Percentiles rank a stretch among this genome's conserved stretches.
Conservation (phyloP, 1,139 yeast species). For the Scheffersomyces insectosa region DNA sequence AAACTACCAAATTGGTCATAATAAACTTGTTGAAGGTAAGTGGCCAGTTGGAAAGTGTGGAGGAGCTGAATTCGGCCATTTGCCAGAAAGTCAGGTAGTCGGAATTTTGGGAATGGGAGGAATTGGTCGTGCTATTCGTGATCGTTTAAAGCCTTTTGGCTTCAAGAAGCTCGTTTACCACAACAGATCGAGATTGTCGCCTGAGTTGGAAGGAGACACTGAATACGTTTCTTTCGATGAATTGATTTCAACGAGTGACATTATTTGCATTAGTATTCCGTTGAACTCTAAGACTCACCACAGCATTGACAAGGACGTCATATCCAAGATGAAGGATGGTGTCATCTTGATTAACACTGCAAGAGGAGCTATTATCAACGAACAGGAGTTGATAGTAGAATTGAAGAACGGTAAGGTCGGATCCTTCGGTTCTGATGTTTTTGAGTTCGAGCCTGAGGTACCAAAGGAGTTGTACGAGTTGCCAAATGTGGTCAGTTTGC, state of each 20-base stretch:
- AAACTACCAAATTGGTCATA: conserved; percentile 55
- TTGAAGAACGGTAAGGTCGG: conserved; percentile 71
- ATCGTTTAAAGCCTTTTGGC: conserved; percentile 64
- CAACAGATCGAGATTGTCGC: conserved; percentile 54
- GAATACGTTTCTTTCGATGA: conserved; percentile 60
- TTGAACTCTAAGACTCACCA: conserved; percentile 60
- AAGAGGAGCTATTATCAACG: conserved; percentile 75
- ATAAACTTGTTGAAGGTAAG: conserved; percentile 52
- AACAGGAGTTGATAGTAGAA: conserved; percentile 57
- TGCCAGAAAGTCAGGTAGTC: conserved; percentile 60
- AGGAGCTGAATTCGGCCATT: conserved; percentile 32
- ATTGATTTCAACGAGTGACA: conserved; percentile 53
- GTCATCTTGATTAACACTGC: conserved; percentile 69
- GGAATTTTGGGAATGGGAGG: conserved; percentile 81
- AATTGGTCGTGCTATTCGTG: conserved; percentile 68
- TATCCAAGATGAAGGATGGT: conserved; percentile 63
- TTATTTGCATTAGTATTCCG: conserved; percentile 65
- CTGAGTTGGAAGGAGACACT: conserved; percentile 58
- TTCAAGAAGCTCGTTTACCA: conserved; percentile 59
- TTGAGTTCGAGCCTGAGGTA: conserved; percentile 77
- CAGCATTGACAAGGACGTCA: conserved; percentile 50
- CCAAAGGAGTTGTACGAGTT: conserved; percentile 55
- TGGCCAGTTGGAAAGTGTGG: conserved; percentile 40
- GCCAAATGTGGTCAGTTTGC: conserved; percentile 64
- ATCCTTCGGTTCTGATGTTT: conserved; percentile 80